Conservation (phyloP, 2,329 filamentous ascomycete genomes). For the Herpotrichia juniperi region DNA sequence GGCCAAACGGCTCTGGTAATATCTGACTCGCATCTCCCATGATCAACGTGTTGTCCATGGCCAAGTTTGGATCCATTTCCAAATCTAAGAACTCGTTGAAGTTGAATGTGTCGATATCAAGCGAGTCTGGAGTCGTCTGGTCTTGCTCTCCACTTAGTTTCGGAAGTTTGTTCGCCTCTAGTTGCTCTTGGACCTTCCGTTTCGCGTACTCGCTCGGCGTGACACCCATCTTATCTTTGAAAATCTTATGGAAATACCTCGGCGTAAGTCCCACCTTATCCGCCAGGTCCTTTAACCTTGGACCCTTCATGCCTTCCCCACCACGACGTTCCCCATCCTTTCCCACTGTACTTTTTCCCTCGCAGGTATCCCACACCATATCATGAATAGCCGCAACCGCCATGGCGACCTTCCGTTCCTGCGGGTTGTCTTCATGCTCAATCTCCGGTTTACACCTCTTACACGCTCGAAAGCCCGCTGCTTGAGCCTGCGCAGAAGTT, state of each 20-base stretch:
- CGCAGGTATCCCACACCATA: too few species aligned
- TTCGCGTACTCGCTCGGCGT: constrained; percentile 56
- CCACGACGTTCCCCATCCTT: too few species aligned
- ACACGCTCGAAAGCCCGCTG: constrained; percentile 61
- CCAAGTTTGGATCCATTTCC: constrained; percentile 17
- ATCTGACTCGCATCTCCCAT: background rate
- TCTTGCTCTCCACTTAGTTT: constrained; percentile 4
- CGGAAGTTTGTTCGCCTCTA: constrained; percentile 5
- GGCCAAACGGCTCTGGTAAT: background rate
- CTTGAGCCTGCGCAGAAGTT: constrained; percentile 53
- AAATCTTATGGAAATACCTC: constrained; percentile 65
- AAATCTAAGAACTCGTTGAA: constrained; percentile 35
- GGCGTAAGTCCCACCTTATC: constrained; percentile 59
- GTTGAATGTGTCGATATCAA: constrained; percentile 28
- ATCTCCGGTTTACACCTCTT: constrained; percentile 61
- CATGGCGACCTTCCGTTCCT: constrained; percentile 52
- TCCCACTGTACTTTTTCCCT: too few species aligned
- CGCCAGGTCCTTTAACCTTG: constrained; percentile 57
- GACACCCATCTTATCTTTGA: constrained; percentile 61
- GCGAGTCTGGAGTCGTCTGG: constrained; percentile 8
- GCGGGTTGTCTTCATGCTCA: constrained; percentile 46
- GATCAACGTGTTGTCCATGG: background rate
- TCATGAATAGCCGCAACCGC: constrained; percentile 37
- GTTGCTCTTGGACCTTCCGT: constrained; percentile 16
- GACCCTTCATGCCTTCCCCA: constrained; percentile 19